Conservation (phyloP, 441 rosid species). For the Erodium moschatum region DNA sequence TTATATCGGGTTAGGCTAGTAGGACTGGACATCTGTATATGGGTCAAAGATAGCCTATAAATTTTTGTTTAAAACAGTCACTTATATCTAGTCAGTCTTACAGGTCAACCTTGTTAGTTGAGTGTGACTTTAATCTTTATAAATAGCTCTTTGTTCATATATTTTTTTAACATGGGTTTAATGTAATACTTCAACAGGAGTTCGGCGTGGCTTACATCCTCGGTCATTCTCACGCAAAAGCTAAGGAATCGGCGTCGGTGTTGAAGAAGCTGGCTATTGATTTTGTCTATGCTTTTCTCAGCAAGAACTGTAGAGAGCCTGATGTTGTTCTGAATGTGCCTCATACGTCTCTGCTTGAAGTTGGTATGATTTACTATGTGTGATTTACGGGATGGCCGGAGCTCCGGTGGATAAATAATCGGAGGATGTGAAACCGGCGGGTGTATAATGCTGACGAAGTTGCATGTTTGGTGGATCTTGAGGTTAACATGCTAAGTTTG, state of each 20-base stretch:
- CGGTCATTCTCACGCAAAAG: slow-evolving; percentile 83
- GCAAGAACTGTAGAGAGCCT: slow-evolving; percentile 87
- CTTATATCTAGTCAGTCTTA: too few species aligned
- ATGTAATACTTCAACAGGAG: slow-evolving; percentile 18
- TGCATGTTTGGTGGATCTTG: too few species aligned
- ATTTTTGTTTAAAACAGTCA: too few species aligned
- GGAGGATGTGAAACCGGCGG: neutral
- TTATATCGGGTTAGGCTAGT: too few species aligned
- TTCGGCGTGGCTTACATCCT: slow-evolving; percentile 82
- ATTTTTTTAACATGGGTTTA: too few species aligned
- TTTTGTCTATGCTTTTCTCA: slow-evolving; percentile 71
- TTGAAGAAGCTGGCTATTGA: slow-evolving; percentile 72
- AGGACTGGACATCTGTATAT: too few species aligned
- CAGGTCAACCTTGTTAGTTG: too few species aligned
- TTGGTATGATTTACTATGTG: slow-evolving; percentile 75
- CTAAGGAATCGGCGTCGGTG: slow-evolving; percentile 78
- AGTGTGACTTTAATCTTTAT: too few species aligned
- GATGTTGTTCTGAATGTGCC: slow-evolving; percentile 95
- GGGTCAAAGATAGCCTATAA: too few species aligned
- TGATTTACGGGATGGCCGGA: neutral
- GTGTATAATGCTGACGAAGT: neutral
- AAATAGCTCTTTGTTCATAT: too few species aligned
- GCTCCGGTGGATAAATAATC: neutral
- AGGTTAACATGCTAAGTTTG: neutral
- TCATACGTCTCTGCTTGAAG: slow-evolving; percentile 80